A percentile compares a stretch with the other conserved stretches of the same genome.
These are phyloP conservation scores for Stagonosporopsis vannaccii DNA, from an alignment of 2,329 filamentous ascomycete species.

Conservation along the genomic window DNA sequence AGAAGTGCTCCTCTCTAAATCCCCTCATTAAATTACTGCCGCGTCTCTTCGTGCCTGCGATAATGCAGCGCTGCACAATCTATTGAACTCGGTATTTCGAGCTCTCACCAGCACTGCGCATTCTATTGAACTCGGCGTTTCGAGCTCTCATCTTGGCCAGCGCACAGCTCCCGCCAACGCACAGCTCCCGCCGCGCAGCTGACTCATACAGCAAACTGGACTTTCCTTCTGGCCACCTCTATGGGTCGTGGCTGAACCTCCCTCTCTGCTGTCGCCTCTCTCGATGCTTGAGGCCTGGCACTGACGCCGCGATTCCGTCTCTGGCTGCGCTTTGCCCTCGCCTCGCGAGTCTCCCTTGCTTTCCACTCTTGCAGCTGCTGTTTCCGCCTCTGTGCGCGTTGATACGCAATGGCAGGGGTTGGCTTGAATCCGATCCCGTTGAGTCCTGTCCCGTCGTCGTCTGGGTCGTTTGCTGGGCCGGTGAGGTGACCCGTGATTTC, in stretches of 20 bases:
- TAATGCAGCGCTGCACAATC: neutral
- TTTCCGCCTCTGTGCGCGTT: constrained; percentile 62
- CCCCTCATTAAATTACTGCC: constrained; percentile 10
- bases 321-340: constrained; percentile 63
- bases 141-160: too few species aligned
- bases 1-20: neutral
- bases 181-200: too few species aligned
- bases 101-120: neutral
- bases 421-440: constrained; percentile 70
- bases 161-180: too few species aligned
- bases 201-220: constrained; percentile 44
- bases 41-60: neutral
- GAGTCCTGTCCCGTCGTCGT: constrained; percentile 69
- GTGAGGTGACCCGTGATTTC: constrained; percentile 68
- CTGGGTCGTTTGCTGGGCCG: constrained; percentile 59
- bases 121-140: neutral
- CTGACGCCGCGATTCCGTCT: constrained; percentile 51
- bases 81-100: neutral
- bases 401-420: constrained; percentile 65
- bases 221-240: constrained; percentile 30
- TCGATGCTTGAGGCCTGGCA: constrained; percentile 26
- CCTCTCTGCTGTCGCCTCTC: constrained; percentile 40
- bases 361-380: constrained; percentile 68
- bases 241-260: constrained; percentile 29
- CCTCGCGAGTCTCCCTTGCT: constrained; percentile 65